phyloP scores from a whole-genome alignment of 306 rosid genomes.

The Amphicarpaea edgeworthii region DNA sequence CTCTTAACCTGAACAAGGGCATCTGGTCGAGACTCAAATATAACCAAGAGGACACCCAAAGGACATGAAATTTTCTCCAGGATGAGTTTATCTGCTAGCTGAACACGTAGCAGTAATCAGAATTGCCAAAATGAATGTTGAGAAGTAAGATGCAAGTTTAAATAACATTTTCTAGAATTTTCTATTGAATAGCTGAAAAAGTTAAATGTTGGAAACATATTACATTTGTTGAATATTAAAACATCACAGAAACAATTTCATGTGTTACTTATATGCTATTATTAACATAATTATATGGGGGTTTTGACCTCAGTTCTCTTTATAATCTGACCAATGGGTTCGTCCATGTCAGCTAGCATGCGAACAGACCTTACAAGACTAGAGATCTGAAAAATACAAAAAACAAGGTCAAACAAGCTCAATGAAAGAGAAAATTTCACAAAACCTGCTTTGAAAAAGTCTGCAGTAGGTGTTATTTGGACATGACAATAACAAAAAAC shows the following conservation, averaged over 20 bases:
- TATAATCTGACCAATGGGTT: constrained; percentile 80
- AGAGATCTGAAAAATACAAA: constrained; percentile 61
- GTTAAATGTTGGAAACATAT: not conserved
- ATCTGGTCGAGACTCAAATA: constrained; percentile 96
- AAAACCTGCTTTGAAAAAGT: not conserved
- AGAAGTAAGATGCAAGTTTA: not conserved
- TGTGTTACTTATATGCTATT: not conserved
- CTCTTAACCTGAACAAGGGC: constrained; percentile 89
- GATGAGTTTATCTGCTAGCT: constrained; percentile 84
- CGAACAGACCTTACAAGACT: constrained; percentile 79
- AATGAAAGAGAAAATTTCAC: not conserved
- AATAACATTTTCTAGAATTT: constrained; percentile 17
- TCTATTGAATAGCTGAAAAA: not conserved
- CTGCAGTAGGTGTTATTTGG: constrained; percentile 31
- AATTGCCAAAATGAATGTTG: constrained; percentile 35
- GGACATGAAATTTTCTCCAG: constrained; percentile 82
- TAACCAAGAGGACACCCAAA: constrained; percentile 84
- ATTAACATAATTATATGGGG: constrained; percentile 22
- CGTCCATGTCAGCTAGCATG: constrained; percentile 84
- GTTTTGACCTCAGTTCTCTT: constrained; percentile 78
- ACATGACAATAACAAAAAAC: not conserved
- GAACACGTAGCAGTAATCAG: constrained; percentile 55
- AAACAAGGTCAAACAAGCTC: constrained; percentile 31
- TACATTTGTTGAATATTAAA: not conserved
- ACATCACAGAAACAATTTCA: not conserved